phyloP scores from a whole-genome alignment of 768 basidiomycete species.

The Galerina sulciceps region DNA sequence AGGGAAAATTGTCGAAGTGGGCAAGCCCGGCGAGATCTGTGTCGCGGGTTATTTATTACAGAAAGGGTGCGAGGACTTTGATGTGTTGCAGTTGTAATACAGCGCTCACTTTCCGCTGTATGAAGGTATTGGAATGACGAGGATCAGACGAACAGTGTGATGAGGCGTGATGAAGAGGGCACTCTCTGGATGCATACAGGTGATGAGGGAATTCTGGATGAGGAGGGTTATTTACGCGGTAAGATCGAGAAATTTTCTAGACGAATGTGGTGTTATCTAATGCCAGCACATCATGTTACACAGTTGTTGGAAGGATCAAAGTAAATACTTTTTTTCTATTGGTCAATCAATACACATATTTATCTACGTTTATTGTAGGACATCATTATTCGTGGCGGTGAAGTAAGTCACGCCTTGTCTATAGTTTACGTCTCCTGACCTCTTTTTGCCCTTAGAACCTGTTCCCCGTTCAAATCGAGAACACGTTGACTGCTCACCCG shows the following conservation, averaged over 20 bases:
- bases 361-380: conserved; percentile 45
- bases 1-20: conserved; percentile 69
- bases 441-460: conserved; percentile 57
- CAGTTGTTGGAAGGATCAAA: conserved; percentile 83
- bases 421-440: not conserved
- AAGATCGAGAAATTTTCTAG: conserved; percentile 24
- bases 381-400: conserved; percentile 86
- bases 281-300: not conserved
- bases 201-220: conserved; percentile 81
- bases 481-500: conserved; percentile 59
- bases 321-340: conserved; percentile 30
- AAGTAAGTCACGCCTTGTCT: conserved; percentile 44
- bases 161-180: conserved; percentile 57
- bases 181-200: conserved; percentile 85
- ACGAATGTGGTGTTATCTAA: too few species aligned
- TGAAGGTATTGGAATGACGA: conserved; percentile 78
- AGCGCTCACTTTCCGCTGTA: not conserved
- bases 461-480: conserved; percentile 86
- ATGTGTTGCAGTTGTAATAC: too few species aligned
- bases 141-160: conserved; percentile 64
- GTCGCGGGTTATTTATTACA: conserved; percentile 80
- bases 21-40: conserved; percentile 75
- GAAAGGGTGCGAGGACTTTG: conserved; percentile 59
- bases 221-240: conserved; percentile 80
- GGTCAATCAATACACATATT: not conserved